Evolutionary conservation across 768 basidiomycete species (phyloP).

Genomic region (Dentipellis sp.): DNA sequence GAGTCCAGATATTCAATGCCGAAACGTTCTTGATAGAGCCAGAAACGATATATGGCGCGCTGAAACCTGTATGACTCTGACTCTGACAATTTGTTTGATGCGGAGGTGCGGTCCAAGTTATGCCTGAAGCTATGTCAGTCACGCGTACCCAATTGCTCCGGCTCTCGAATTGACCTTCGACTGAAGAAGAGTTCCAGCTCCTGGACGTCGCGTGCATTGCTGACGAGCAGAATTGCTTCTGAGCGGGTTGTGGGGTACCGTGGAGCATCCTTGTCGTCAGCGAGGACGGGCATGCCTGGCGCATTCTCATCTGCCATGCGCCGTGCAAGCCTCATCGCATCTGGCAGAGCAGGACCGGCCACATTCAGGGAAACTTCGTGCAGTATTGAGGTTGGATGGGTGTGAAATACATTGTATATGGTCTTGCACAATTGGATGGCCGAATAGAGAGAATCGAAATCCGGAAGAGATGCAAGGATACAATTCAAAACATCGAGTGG

Average conservation of each 20-base stretch:
- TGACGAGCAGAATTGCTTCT: background rate
- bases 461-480: background rate
- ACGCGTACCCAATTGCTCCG: background rate
- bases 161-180: background rate
- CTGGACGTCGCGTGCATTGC: background rate
- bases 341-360: background rate
- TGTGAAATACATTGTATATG: background rate
- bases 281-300: background rate
- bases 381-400: background rate
- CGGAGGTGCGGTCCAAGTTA: background rate
- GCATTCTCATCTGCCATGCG: background rate
- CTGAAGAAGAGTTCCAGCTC: background rate
- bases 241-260: background rate
- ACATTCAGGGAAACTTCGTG: background rate
- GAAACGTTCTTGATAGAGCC: background rate
- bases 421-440: background rate
- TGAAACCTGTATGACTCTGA: background rate
- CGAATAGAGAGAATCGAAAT: background rate
- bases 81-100: background rate
- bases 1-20: background rate
- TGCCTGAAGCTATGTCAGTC: background rate
- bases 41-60: background rate
- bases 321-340: background rate
- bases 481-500: background rate
- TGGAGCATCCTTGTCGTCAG: background rate